Percentiles rank a stretch among this genome's conserved stretches.
phyloP scores from a whole-genome alignment of 495 filamentous ascomycete species.

The Lasiosphaeria ovina region DNA sequence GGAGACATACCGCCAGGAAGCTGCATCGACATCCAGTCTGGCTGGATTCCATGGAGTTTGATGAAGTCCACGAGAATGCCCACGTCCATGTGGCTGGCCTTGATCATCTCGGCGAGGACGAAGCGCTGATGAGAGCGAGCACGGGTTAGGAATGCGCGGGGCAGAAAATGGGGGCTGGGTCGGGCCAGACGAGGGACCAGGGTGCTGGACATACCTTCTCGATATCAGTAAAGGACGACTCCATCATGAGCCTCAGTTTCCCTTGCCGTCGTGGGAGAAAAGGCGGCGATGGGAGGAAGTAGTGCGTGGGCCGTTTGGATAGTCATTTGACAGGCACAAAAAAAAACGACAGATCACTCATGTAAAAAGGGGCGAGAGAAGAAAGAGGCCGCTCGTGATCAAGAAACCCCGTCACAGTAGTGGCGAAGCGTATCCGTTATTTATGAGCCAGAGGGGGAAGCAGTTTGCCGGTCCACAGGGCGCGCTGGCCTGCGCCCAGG shows the following conservation, averaged over 20 bases:
- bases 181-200: background rate
- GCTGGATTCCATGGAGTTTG: slow-evolving; percentile 41
- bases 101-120: slow-evolving; percentile 55
- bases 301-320: slow-evolving; percentile 23
- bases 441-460: background rate
- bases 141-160: slow-evolving; percentile 15
- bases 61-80: slow-evolving; percentile 48
- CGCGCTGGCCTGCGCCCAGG: slow-evolving; percentile 1
- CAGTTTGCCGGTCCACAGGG: slow-evolving; percentile 9
- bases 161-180: slow-evolving; percentile 13
- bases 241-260: slow-evolving; percentile 38
- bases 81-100: slow-evolving; percentile 48
- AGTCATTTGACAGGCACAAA: slow-evolving; percentile 41
- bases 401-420: slow-evolving; percentile 21
- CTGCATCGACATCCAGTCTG: slow-evolving; percentile 47
- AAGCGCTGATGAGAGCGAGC: slow-evolving; percentile 42
- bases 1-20: slow-evolving; percentile 44
- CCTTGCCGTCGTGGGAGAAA: slow-evolving; percentile 31
- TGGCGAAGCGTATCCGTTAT: slow-evolving; percentile 33
- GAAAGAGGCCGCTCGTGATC: slow-evolving; percentile 28
- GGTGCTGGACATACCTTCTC: slow-evolving; percentile 44
- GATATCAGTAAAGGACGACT: slow-evolving; percentile 45
- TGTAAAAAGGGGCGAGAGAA: background rate
- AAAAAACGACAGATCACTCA: slow-evolving; percentile 23
- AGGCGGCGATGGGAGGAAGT: slow-evolving; percentile 28